Evolutionary conservation across 257 asterid species (phyloP).

Genomic region (Lavandula angustifolia): DNA sequence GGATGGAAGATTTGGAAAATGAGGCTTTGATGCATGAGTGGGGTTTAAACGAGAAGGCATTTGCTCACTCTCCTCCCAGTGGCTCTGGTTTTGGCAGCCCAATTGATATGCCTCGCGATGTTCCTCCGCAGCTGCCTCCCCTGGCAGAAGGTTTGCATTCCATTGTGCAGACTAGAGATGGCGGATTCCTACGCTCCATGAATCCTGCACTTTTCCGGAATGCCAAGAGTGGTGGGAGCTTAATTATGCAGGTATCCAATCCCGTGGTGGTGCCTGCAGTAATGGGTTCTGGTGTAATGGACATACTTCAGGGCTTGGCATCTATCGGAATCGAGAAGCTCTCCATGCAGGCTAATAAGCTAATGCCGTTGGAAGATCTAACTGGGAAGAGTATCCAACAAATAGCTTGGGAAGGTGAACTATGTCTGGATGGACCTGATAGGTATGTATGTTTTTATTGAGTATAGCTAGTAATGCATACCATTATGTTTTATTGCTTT

Average conservation of each 20-base stretch:
- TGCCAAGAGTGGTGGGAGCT: constrained; percentile 70
- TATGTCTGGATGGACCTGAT: constrained; percentile 60
- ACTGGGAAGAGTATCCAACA: constrained; percentile 86
- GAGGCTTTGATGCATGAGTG: constrained; percentile 84
- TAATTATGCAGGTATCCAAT: constrained; percentile 88
- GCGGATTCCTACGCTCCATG: constrained; percentile 92
- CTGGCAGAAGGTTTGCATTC: constrained; percentile 84
- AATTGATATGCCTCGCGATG: constrained; percentile 51
- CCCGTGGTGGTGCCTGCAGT: constrained; percentile 97
- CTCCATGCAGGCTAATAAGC: constrained; percentile 85
- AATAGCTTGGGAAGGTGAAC: constrained; percentile 72
- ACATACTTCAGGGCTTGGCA: constrained; percentile 75
- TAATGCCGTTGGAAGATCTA: constrained; percentile 92
- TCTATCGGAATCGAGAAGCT: constrained; percentile 92
- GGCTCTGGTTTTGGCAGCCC: constrained; percentile 69
- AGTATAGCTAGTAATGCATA: neutral
- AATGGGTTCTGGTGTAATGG: constrained; percentile 88
- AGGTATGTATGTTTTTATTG: constrained; percentile 49
- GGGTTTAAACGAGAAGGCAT: constrained; percentile 75
- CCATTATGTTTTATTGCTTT: constrained; percentile 9
- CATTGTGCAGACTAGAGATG: constrained; percentile 72
- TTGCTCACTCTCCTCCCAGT: constrained; percentile 66
- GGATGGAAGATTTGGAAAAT: constrained; percentile 82
- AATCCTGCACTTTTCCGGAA: constrained; percentile 66
- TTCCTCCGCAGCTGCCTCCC: constrained; percentile 63